A percentile compares a stretch with the other conserved stretches of the same genome.
These are phyloP conservation scores for Penicillium thymicola DNA, from an alignment of 2,329 filamentous ascomycete genomes.

Conservation along the genomic window DNA sequence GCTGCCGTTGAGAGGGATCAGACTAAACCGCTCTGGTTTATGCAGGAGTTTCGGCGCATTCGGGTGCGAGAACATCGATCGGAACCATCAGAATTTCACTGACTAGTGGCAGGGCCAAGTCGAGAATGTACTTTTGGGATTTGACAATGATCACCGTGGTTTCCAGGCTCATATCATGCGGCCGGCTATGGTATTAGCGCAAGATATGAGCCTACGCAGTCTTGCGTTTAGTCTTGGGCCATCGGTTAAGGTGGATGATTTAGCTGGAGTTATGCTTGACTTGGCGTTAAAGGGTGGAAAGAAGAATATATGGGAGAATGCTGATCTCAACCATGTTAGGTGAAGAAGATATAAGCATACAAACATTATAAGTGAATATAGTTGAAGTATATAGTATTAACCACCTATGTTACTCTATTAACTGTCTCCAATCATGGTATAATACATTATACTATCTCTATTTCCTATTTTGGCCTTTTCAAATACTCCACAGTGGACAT, in stretches of 20 bases:
- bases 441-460: background rate
- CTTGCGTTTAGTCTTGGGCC: conserved; percentile 11
- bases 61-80: conserved; percentile 5
- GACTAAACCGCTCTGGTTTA: conserved; percentile 17
- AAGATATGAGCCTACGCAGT: conserved; percentile 5
- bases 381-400: background rate
- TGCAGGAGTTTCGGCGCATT: conserved; percentile 16
- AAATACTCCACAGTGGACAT: background rate
- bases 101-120: conserved; percentile 13
- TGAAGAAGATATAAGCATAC: background rate
- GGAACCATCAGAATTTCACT: background rate
- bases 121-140: conserved; percentile 17
- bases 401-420: background rate
- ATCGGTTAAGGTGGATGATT: conserved; percentile 14
- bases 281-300: conserved; percentile 14
- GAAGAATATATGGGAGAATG: conserved; percentile 15
- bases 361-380: background rate
- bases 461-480: background rate
- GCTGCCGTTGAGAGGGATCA: conserved; percentile 16
- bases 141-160: conserved; percentile 1
- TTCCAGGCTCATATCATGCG: conserved; percentile 22
- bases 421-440: background rate
- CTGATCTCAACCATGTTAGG: background rate
- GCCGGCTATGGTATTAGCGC: conserved; percentile 15
- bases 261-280: conserved; percentile 15